Conservation (phyloP, 768 basidiomycete species). For the Lentinus tigrinus region DNA sequence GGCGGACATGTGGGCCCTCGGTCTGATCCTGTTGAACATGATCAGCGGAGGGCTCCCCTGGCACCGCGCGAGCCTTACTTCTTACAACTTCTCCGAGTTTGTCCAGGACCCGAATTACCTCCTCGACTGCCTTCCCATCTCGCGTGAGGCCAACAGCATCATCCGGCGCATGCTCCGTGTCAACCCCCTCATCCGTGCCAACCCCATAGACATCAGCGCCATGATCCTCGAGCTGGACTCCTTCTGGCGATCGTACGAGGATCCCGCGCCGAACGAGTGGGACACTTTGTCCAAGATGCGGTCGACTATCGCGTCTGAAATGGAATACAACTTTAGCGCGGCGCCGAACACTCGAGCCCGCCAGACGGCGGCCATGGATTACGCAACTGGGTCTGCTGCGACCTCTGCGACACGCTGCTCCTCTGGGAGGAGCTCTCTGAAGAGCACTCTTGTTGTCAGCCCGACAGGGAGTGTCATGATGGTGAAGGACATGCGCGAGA, state of each 20-base stretch:
- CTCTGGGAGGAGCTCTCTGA: background rate
- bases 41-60: constrained; percentile 92
- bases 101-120: constrained; percentile 81
- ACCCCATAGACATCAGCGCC: constrained; percentile 44
- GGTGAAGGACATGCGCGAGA: background rate
- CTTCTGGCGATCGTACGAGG: constrained; percentile 55
- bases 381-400: background rate
- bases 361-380: background rate
- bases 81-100: constrained; percentile 68
- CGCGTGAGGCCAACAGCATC: constrained; percentile 24
- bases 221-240: constrained; percentile 52
- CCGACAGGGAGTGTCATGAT: background rate
- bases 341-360: background rate
- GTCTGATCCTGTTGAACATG: constrained; percentile 92
- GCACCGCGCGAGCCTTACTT: constrained; percentile 72
- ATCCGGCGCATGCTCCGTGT: constrained; percentile 28
- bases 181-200: constrained; percentile 28
- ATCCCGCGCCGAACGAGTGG: constrained; percentile 16
- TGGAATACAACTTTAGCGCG: background rate
- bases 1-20: constrained; percentile 92
- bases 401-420: background rate
- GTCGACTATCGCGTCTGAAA: background rate
- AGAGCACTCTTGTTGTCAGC: background rate
- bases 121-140: constrained; percentile 51
- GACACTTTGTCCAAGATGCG: background rate